Evolutionary conservation across 202 grass and related monocot species (phyloP).

Genomic region (Elaeis oleifera): DNA sequence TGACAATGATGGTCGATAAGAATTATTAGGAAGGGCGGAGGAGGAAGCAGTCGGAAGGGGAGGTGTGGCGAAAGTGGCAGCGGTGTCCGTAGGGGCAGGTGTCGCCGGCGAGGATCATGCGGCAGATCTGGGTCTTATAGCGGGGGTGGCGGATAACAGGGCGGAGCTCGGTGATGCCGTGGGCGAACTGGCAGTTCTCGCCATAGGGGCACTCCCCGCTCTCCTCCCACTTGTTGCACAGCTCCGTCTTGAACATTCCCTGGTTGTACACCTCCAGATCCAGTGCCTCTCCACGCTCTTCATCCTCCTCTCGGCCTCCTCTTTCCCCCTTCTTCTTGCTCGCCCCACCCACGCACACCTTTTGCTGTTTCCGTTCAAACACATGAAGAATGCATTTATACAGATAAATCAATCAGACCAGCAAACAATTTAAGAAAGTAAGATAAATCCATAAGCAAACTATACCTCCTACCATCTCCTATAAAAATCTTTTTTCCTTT

Average conservation of each 20-base stretch:
- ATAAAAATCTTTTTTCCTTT: too few species aligned
- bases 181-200: constrained; percentile 92
- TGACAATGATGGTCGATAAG: neutral
- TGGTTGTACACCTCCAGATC: constrained; percentile 96
- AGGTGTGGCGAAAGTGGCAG: constrained; percentile 88
- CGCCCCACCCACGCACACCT: constrained; percentile 12
- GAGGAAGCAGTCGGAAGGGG: constrained; percentile 49
- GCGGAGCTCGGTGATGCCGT: constrained; percentile 89
- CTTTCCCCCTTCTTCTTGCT: constrained; percentile 13
- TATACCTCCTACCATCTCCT: too few species aligned
- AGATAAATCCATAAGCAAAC: too few species aligned
- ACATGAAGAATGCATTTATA: too few species aligned
- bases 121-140: constrained; percentile 96
- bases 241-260: constrained; percentile 97
- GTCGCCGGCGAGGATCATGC: constrained; percentile 74
- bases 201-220: constrained; percentile 73
- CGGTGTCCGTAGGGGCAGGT: constrained; percentile 84
- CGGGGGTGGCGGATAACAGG: constrained; percentile 92
- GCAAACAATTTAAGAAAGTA: too few species aligned
- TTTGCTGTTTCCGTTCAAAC: constrained; percentile 26
- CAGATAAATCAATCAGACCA: too few species aligned
- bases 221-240: constrained; percentile 99
- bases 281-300: neutral
- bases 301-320: neutral
- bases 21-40: constrained; percentile 27